Base-by-base conservation (phyloP, 352 stramenopile species). In the Pythium phragmiticola region DNA sequence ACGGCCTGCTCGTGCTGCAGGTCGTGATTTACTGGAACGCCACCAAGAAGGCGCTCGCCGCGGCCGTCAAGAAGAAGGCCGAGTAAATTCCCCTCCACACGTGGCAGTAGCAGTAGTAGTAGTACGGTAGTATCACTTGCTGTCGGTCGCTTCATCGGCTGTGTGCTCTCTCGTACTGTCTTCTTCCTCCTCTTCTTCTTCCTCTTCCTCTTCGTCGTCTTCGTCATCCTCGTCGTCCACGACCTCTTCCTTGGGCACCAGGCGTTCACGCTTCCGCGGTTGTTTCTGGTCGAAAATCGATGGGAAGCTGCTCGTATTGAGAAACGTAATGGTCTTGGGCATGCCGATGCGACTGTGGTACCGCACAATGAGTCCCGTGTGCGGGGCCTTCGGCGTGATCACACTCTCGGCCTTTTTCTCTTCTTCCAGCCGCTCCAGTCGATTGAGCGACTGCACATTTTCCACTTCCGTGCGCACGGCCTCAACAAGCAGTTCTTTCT, bases 1-100 rank as follows among this genome's bases (percentile, higher is more conserved):
- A 95, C 60, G 76, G 79, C 19, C 84, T 78, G 60, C 71, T 95
- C 14, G 81, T 95, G 52, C 62, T 90, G 16, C 87, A 95, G 46
- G 82, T 94, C 34, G 63, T 94, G 50, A 52, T 92, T 56, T 94
- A 92, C 74, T 94, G 87, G 84, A 72, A 75, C 30, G 83, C 84
- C 43, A 95, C 87, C 7, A 90, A 88, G 68, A 88, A 88, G 65
- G 87, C 73, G 13, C 71, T 95, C 3, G 69, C 75, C 0, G 53
- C 72, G 42, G 74, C 80, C 13, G 66, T 75, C 58, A 84, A 88
- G 77, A 91, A 91, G 68, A 94, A 94, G 66, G 72, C 69, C 14
- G 48, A 89, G 54, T 93, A 88, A 50, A 23, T 46, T 17, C 13
- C 7, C 17, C 4, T 46, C 12, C 33, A 6, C 33, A 37, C 1